phyloP scores from a whole-genome alignment of 2,329 filamentous ascomycete species.

The Ophiocordyceps camponoti-floridani region DNA sequence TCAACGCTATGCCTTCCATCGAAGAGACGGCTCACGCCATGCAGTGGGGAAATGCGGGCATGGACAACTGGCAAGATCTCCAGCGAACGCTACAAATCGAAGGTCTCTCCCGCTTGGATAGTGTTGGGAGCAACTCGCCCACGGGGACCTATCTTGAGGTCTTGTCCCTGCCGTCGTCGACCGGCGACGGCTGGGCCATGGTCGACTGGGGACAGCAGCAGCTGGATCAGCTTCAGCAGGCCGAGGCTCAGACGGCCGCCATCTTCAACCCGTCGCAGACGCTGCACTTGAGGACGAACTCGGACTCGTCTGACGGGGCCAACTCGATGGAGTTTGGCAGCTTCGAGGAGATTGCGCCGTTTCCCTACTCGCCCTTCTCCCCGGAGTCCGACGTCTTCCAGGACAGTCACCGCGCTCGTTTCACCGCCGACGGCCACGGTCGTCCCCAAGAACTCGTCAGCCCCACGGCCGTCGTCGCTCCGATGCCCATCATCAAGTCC shows the following conservation, averaged over 20 bases:
- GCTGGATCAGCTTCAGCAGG: slow-evolving; percentile 37
- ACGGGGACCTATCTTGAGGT: slow-evolving; percentile 58
- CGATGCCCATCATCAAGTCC: slow-evolving; percentile 47
- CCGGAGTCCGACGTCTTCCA: slow-evolving; percentile 61
- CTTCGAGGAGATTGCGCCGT: slow-evolving; percentile 58
- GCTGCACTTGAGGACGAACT: slow-evolving; percentile 71
- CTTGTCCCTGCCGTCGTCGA: slow-evolving; percentile 61
- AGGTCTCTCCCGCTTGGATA: slow-evolving; percentile 19
- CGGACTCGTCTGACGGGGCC: slow-evolving; percentile 64
- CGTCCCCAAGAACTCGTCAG: slow-evolving; percentile 39
- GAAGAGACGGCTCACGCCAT: slow-evolving; percentile 35
- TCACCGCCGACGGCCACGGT: slow-evolving; percentile 35
- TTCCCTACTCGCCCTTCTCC: slow-evolving; percentile 65
- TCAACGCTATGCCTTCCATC: slow-evolving; percentile 37
- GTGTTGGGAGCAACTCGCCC: slow-evolving; percentile 26
- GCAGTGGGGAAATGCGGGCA: slow-evolving; percentile 42
- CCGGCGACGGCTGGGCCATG: slow-evolving; percentile 74
- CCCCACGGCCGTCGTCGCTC: slow-evolving; percentile 47
- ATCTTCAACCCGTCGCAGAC: slow-evolving; percentile 91
- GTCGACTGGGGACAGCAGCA: slow-evolving; percentile 60
- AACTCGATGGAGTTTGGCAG: slow-evolving; percentile 52
- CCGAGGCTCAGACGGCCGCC: slow-evolving; percentile 36
- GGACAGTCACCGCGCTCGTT: slow-evolving; percentile 47
- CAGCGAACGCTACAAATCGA: slow-evolving; percentile 41
- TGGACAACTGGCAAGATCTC: slow-evolving; percentile 69